Percentiles rank a stretch among this genome's conserved stretches.
phyloP scores from a whole-genome alignment of 148 eudicot species.

The Rhododendron kiyosumense region DNA sequence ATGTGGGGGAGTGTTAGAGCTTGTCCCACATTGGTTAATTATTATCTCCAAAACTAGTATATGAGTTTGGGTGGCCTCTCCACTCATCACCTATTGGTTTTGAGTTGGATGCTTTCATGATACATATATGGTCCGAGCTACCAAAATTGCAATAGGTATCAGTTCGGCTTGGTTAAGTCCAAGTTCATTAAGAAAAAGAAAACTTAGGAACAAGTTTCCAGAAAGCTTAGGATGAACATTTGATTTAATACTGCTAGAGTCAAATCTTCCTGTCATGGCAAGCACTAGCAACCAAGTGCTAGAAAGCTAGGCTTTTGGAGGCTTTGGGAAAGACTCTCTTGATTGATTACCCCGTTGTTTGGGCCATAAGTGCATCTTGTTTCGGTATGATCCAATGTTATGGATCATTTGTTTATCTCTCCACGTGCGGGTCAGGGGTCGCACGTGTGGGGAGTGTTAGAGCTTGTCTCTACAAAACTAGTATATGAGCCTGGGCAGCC shows the following conservation, averaged over 20 bases:
- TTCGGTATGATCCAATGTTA: too few relatives aligned
- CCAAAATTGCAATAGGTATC: background rate
- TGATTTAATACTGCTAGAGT: background rate
- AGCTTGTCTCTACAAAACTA: background rate
- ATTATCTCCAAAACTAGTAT: background rate
- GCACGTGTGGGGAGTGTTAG: background rate
- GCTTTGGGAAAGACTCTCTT: background rate
- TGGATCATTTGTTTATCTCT: background rate
- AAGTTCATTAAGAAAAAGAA: background rate
- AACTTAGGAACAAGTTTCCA: background rate
- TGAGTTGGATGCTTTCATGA: background rate
- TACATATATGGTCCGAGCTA: background rate
- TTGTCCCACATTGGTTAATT: too few relatives aligned
- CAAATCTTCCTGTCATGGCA: slow-evolving; percentile 51
- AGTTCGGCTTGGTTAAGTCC: background rate
- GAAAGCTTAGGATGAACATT: background rate
- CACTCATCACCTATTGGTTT: background rate
- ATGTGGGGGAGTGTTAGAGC: too few relatives aligned
- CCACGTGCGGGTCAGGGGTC: background rate
- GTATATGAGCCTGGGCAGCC: background rate
- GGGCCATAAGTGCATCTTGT: too few relatives aligned
- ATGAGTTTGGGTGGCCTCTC: background rate
- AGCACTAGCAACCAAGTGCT: slow-evolving; percentile 38
- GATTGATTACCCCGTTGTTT: background rate
- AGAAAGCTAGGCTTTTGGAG: background rate